Percentiles rank a stretch among this genome's conserved stretches.
phyloP scores from a whole-genome alignment of 805 yeast genomes.

The Debaryomyces castellii region DNA sequence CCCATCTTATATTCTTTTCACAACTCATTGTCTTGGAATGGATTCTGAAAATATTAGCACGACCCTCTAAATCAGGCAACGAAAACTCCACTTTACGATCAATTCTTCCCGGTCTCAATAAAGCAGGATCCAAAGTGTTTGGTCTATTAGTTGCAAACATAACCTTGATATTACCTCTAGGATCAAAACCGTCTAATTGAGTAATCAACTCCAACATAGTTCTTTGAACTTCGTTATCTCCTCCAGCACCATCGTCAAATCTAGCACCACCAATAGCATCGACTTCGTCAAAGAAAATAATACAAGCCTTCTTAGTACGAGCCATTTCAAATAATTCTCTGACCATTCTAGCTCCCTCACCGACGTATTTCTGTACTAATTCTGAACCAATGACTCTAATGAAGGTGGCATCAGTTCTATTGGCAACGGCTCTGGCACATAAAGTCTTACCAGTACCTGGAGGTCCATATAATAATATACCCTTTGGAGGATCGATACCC shows the following conservation, averaged over 20 bases:
- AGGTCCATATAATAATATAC: conserved; percentile 93
- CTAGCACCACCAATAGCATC: conserved; percentile 99
- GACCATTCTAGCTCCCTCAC: conserved; percentile 99
- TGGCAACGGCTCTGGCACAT: conserved; percentile 99
- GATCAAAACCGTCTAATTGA: conserved; percentile 97
- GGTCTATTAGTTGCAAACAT: conserved; percentile 99
- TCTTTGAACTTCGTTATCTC: conserved; percentile 98
- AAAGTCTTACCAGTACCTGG: conserved; percentile 99
- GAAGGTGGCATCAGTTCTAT: conserved; percentile 98
- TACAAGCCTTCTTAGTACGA: conserved; percentile 95
- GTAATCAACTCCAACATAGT: conserved; percentile 98
- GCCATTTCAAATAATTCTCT: conserved; percentile 99
- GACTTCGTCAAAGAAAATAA: conserved; percentile 95
- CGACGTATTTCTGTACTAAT: conserved; percentile 96
- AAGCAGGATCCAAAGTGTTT: conserved; percentile 95
- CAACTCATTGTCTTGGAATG: conserved; percentile 98
- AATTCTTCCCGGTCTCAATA: conserved; percentile 97
- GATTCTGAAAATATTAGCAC: conserved; percentile 96
- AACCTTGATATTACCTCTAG: conserved; percentile 97
- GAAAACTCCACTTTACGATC: conserved; percentile 98
- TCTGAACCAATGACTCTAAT: conserved; percentile 98
- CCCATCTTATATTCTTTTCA: conserved; percentile 98
- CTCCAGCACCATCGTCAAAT: conserved; percentile 99
- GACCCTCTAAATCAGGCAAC: conserved; percentile 93
- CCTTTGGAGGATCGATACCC: conserved; percentile 99